These are phyloP conservation scores for Entoloma clypeatum DNA, from an alignment of 1,284 basidiomycete genomes.

Conservation along the genomic window DNA sequence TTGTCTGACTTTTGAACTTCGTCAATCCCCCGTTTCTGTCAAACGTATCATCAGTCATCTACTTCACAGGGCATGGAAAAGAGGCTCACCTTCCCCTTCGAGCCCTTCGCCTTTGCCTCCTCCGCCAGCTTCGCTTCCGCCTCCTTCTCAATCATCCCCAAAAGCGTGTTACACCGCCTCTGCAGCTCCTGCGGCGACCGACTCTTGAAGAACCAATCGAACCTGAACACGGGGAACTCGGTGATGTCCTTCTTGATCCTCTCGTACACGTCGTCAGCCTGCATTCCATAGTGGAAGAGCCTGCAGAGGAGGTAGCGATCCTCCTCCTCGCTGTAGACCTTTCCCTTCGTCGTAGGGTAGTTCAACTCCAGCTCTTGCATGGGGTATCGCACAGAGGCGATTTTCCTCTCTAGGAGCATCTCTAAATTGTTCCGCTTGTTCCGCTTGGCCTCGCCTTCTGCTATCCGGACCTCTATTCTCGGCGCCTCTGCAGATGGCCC, in stretches of 20 bases:
- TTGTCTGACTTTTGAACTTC: constrained; percentile 58
- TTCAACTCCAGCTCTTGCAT: constrained; percentile 95
- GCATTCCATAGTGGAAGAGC: constrained; percentile 89
- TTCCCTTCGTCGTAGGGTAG: constrained; percentile 94
- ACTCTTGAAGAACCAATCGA: constrained; percentile 99
- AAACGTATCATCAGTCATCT: constrained; percentile 3
- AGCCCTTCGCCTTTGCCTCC: constrained; percentile 57
- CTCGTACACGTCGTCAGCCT: constrained; percentile 91
- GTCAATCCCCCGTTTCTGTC: constrained; percentile 63
- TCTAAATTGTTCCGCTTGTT: constrained; percentile 86
- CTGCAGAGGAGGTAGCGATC: constrained; percentile 94
- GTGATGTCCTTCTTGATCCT: constrained; percentile 95
- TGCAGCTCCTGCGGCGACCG: constrained; percentile 89
- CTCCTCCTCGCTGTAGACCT: constrained; percentile 95
- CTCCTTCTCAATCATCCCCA: constrained; percentile 93
- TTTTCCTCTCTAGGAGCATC: constrained; percentile 73
- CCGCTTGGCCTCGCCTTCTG: constrained; percentile 82
- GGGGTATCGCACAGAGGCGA: constrained; percentile 78
- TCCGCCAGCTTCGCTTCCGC: constrained; percentile 62
- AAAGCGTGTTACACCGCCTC: constrained; percentile 84
- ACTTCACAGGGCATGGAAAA: constrained; percentile 5
- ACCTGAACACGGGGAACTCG: constrained; percentile 94
- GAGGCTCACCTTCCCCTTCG: constrained; percentile 60
- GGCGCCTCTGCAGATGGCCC: constrained; percentile 58
- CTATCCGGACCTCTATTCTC: constrained; percentile 78